Conservation (phyloP, 345 rosid genomes). For the Moricandia moricandioides region DNA sequence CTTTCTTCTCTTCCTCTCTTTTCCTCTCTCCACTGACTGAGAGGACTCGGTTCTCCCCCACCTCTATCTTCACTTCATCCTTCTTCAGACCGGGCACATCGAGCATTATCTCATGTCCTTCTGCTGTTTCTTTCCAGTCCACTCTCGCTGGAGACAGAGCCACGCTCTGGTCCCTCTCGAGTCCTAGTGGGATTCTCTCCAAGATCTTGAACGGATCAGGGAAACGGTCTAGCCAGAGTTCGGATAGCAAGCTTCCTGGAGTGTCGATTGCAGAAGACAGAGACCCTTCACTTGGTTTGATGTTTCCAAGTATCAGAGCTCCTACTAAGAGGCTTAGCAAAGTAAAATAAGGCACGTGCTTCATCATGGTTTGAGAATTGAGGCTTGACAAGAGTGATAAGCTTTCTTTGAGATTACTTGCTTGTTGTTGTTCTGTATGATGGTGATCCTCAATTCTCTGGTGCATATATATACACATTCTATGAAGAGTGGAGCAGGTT, state of each 20-base stretch:
- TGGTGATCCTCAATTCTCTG: background rate
- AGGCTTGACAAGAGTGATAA: background rate
- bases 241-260: constrained; percentile 41
- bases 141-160: constrained; percentile 56
- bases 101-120: constrained; percentile 63
- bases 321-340: constrained; percentile 24
- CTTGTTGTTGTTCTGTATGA: constrained; percentile 11
- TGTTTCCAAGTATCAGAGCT: constrained; percentile 29
- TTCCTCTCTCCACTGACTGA: constrained; percentile 81
- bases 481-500: constrained; percentile 23
- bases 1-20: constrained; percentile 66
- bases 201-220: constrained; percentile 64
- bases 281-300: constrained; percentile 35
- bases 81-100: constrained; percentile 78
- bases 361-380: constrained; percentile 25
- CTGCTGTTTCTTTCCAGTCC: constrained; percentile 88
- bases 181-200: constrained; percentile 62
- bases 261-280: constrained; percentile 49
- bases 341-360: constrained; percentile 1
- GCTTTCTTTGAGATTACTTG: background rate
- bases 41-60: constrained; percentile 60
- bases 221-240: constrained; percentile 47
- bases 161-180: constrained; percentile 49
- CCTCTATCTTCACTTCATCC: constrained; percentile 80
- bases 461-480: background rate